These are phyloP conservation scores for Wickerhamomyces sp. DNA, from an alignment of 1,139 yeast species.

Conservation along the genomic window DNA sequence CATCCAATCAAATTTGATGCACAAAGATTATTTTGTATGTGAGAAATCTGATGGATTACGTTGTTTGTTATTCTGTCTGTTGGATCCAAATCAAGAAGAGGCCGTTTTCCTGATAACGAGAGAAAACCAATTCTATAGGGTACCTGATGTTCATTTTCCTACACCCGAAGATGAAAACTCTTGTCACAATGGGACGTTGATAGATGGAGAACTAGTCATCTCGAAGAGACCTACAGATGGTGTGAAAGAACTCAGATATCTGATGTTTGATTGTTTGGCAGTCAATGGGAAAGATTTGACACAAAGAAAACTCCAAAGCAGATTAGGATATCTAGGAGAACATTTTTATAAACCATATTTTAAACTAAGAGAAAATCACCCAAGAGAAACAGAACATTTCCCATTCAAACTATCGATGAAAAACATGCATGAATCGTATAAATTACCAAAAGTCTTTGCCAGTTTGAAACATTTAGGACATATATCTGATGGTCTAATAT, in stretches of 20 bases:
- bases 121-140: conserved; percentile 77
- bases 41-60: conserved; percentile 95
- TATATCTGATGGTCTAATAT: conserved; percentile 89
- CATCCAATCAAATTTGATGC: conserved; percentile 53
- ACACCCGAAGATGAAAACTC: conserved; percentile 48
- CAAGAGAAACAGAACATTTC: conserved; percentile 69
- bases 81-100: conserved; percentile 74
- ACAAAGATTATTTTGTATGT: conserved; percentile 79
- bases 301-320: conserved; percentile 65
- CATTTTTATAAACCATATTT: conserved; percentile 79
- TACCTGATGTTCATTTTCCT: conserved; percentile 86
- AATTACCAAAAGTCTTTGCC: conserved; percentile 70
- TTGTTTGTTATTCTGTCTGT: conserved; percentile 60
- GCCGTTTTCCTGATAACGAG: conserved; percentile 79
- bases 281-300: conserved; percentile 70
- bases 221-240: conserved; percentile 45
- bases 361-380: conserved; percentile 59
- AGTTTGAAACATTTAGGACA: conserved; percentile 74
- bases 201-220: conserved; percentile 87
- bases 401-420: conserved; percentile 86
- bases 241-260: conserved; percentile 63
- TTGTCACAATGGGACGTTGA: conserved; percentile 78
- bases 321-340: conserved; percentile 85
- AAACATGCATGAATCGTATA: conserved; percentile 80
- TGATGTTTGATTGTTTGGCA: conserved; percentile 89